phyloP scores from a whole-genome alignment of 1,284 basidiomycete genomes.

The Ceratobasidium papillatum region DNA sequence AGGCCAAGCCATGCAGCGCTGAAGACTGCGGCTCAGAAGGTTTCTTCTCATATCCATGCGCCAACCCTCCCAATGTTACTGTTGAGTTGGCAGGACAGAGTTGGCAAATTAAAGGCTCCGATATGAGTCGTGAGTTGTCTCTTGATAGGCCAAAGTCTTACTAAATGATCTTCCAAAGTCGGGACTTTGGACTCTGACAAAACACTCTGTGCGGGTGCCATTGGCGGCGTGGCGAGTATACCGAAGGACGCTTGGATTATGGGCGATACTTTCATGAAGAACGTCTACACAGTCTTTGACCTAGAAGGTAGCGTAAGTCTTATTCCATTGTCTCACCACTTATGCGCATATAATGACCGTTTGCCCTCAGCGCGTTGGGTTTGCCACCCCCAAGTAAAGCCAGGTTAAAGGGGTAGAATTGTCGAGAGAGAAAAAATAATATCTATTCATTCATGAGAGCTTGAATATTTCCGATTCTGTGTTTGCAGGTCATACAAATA shows the following conservation, averaged over 20 bases:
- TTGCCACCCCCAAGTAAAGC: neutral
- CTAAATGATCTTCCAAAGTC: neutral
- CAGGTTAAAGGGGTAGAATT: neutral
- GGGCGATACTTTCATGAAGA: slow-evolving; percentile 71
- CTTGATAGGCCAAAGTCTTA: neutral
- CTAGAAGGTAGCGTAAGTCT: neutral
- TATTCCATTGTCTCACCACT: neutral
- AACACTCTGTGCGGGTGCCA: slow-evolving; percentile 71
- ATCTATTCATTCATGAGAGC: too few species aligned
- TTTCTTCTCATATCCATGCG: slow-evolving; percentile 48
- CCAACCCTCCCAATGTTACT: slow-evolving; percentile 47
- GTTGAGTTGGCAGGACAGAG: slow-evolving; percentile 49
- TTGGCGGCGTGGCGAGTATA: slow-evolving; percentile 70
- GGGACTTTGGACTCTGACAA: neutral
- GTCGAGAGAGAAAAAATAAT: too few species aligned
- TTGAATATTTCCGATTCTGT: too few species aligned
- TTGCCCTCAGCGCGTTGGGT: neutral
- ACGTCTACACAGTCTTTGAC: slow-evolving; percentile 27
- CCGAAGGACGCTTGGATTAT: slow-evolving; percentile 61
- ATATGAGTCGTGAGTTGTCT: slow-evolving; percentile 67
- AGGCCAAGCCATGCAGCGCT: neutral
- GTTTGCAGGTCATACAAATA: too few species aligned
- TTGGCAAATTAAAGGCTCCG: slow-evolving; percentile 61
- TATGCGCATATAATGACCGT: neutral
- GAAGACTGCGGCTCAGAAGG: neutral